Evolutionary conservation across 257 asterid species (phyloP).

Genomic region (Ocimum tenuiflorum): DNA sequence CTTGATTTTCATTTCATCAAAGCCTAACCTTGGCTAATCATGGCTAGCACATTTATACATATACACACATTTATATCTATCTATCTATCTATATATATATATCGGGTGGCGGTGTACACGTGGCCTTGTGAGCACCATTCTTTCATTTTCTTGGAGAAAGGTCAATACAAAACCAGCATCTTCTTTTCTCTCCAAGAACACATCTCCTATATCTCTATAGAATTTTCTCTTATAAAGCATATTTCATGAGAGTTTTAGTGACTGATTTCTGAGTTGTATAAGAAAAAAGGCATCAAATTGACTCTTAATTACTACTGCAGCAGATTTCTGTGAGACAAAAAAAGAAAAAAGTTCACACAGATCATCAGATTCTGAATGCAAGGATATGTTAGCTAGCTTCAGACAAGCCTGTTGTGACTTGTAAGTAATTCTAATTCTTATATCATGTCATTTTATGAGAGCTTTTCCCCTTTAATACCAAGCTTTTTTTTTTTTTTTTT

Average conservation of each 20-base stretch:
- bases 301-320: not conserved
- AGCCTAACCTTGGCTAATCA: not conserved
- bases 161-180: constrained; percentile 55
- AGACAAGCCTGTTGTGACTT: not conserved
- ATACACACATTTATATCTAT: no score
- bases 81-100: constrained; percentile 2
- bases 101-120: constrained; percentile 38
- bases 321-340: not conserved
- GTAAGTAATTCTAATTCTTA: constrained; percentile 14
- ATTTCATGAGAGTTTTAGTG: constrained; percentile 8
- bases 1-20: not conserved
- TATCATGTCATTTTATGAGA: not conserved
- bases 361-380: not conserved
- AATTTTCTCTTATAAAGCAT: constrained; percentile 20
- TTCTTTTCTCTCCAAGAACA: constrained; percentile 20
- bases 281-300: not conserved
- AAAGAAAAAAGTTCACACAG: no score
- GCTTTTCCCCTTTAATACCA: not conserved
- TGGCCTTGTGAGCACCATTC: constrained; percentile 48
- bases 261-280: constrained; percentile 4
- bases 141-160: constrained; percentile 36
- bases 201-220: constrained; percentile 29
- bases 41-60: no score
- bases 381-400: not conserved
- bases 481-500: not conserved